Conservation (phyloP, 2,329 filamentous ascomycete species). For the Aspergillus persii region DNA sequence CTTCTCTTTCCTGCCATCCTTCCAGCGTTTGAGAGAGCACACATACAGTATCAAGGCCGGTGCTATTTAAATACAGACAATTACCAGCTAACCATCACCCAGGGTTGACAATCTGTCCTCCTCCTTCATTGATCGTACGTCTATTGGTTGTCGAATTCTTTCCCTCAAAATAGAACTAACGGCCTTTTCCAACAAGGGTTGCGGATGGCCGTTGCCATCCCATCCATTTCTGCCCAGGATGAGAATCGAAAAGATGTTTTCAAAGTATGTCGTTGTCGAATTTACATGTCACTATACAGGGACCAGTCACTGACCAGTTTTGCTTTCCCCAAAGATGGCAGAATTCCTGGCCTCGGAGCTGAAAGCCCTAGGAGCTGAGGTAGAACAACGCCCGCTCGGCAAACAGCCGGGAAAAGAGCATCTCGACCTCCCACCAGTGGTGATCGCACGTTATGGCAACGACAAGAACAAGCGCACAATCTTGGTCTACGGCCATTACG, state of each 20-base stretch:
- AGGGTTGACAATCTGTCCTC: conserved; percentile 73
- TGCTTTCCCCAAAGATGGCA: conserved; percentile 64
- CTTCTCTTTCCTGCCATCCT: neutral
- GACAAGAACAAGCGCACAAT: conserved; percentile 93
- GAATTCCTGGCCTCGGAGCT: conserved; percentile 84
- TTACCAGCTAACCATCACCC: neutral
- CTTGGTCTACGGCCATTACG: conserved; percentile 96
- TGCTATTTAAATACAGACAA: neutral
- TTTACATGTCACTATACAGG: neutral
- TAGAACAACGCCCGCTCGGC: conserved; percentile 82
- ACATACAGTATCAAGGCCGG: neutral
- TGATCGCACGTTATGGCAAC: conserved; percentile 87
- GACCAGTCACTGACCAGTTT: neutral
- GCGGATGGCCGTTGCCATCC: conserved; percentile 89
- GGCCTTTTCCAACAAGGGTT: conserved; percentile 49
- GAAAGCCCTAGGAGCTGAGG: conserved; percentile 76
- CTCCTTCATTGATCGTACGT: conserved; percentile 76
- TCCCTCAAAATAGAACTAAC: conserved; percentile 6
- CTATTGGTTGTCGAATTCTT: neutral
- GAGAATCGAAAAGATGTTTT: conserved; percentile 87
- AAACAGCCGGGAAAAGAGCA: conserved; percentile 89
- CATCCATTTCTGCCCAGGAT: conserved; percentile 90
- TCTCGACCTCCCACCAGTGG: conserved; percentile 86
- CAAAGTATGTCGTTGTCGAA: conserved; percentile 50
- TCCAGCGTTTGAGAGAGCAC: neutral